These are phyloP conservation scores for Thymus mandschuricus DNA, from an alignment of 257 asterid species.

Conservation along the genomic window DNA sequence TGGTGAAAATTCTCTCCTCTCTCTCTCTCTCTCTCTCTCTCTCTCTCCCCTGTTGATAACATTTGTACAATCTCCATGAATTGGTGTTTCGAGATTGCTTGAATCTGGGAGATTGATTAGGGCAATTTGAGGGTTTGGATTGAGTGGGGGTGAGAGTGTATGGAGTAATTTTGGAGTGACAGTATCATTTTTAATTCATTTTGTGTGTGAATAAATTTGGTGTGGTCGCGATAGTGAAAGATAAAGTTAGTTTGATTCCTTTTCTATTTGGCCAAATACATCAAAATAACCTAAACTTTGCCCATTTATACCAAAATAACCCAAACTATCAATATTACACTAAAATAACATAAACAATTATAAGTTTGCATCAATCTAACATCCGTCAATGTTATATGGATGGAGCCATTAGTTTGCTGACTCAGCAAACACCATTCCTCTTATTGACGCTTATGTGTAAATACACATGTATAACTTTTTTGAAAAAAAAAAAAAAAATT, in stretches of 20 bases:
- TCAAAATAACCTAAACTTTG: too few species aligned
- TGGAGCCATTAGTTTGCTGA: too few species aligned
- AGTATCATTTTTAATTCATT: constrained; percentile 4
- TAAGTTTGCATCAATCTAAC: too few species aligned
- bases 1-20: constrained; percentile 39
- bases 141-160: not conserved
- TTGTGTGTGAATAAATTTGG: constrained; percentile 20
- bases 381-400: too few species aligned
- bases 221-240: not conserved
- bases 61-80: not conserved
- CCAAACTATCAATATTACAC: too few species aligned
- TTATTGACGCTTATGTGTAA: too few species aligned
- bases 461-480: too few species aligned
- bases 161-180: constrained; percentile 16
- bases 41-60: not conserved
- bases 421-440: too few species aligned
- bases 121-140: not conserved
- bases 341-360: too few species aligned
- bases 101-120: not conserved
- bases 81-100: not conserved
- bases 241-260: not conserved
- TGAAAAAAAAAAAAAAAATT: too few species aligned
- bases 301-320: too few species aligned
- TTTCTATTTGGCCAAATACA: too few species aligned
- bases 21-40: not conserved